Evolutionary conservation across 108 stramenopile species (phyloP), one percentile per base, ranked within the genome.

Genomic region (Cyclostephanos tholiformis): DNA sequence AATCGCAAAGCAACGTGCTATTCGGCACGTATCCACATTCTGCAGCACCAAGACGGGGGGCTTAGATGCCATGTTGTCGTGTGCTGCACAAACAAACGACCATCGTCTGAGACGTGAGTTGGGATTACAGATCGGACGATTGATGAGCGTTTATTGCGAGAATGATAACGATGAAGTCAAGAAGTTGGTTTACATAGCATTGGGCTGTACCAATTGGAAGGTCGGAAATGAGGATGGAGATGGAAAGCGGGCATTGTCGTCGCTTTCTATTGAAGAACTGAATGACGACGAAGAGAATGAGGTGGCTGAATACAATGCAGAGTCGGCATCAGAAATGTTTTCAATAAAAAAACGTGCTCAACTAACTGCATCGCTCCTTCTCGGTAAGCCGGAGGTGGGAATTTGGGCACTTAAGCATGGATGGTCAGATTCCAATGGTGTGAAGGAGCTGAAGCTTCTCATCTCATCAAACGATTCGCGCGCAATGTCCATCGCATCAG

Each of bases 401-500:
- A 81, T 69, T 16, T 95, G 94, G 94, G 84, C 90, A 10, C 48
- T 95, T 38, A 82, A 87, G 36, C 58, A 82, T 12, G 84, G 82
- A 13, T 93, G 92, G 92, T 77, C 79, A 6, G 63, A 83, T 58
- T 82, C 72, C 38, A 55, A 71, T 27, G 69, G 81, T 17, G 63
- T 80, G 4, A 23, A 51, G 13, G 79, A 89, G 55, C 50, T 91
- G 39, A 77, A 66, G 50, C 52, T 68, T 30, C 60, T 91, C 63
- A 80, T 86, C 9, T 77, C 79, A 22, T 95, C 94, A 5, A 53
- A 78, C 13, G 87, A 91, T 62, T 63, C 76, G 32, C 81, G 71
- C 35, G 91, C 94, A 27, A 87, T 90, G 86, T 85, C 84, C 64
- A 85, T 93, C n/a, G 94, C 87, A 20, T 89, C 91, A 0, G 94